Evolutionary conservation across 139 green algal genomes (phyloP).

Genomic region (Bryopsis sp.): DNA sequence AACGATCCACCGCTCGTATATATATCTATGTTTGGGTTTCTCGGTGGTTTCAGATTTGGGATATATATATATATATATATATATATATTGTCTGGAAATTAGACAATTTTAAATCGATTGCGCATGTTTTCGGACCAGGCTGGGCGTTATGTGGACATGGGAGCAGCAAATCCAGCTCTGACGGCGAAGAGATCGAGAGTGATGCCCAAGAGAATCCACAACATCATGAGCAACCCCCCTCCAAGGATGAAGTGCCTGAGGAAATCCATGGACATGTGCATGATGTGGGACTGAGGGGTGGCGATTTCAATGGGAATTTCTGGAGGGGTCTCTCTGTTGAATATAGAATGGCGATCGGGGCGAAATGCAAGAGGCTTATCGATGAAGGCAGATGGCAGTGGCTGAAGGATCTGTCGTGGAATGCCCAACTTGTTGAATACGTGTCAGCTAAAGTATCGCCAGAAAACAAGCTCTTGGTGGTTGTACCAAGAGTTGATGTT

Average conservation of each 20-base stretch:
- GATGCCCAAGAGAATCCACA: neutral
- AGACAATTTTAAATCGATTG: neutral
- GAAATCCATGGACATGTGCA: too few relatives aligned
- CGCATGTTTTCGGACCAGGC: constrained; percentile 26
- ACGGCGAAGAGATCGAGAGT: constrained; percentile 2
- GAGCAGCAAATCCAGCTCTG: neutral
- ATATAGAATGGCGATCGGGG: constrained; percentile 39
- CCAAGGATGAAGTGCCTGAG: neutral
- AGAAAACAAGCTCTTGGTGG: neutral
- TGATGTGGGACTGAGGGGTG: too few relatives aligned
- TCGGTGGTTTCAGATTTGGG: too few relatives aligned
- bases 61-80: too few relatives aligned
- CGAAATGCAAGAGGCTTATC: constrained; percentile 58
- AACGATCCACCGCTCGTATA: neutral
- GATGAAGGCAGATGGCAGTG: constrained; percentile 49
- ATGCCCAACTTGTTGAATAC: neutral
- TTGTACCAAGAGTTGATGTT: too few relatives aligned
- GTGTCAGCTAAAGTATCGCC: neutral
- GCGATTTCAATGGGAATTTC: too few relatives aligned
- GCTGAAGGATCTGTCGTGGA: constrained; percentile 19
- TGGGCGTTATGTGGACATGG: constrained; percentile 68
- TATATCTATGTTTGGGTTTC: neutral
- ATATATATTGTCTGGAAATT: too few relatives aligned
- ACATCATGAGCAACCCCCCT: neutral
- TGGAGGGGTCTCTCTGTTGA: constrained; percentile 15